Evolutionary conservation across 352 stramenopile genomes (phyloP).

Genomic region (Phytopythium chamaehyphon): DNA sequence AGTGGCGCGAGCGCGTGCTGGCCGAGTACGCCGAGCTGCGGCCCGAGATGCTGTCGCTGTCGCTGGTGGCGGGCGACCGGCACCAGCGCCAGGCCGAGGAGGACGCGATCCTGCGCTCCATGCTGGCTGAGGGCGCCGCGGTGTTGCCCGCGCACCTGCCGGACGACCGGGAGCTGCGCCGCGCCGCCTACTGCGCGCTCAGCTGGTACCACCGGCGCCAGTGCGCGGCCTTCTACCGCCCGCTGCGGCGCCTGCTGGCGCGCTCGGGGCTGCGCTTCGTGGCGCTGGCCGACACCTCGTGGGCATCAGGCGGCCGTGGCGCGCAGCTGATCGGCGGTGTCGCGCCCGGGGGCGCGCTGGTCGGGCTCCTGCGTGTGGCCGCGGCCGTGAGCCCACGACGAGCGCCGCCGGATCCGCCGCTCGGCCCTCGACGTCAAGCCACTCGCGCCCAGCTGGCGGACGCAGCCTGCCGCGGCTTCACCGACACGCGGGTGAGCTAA

Average conservation of each 20-base stretch:
- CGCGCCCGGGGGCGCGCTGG: not conserved
- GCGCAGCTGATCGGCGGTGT: conserved; percentile 3
- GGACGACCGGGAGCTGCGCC: conserved; percentile 4
- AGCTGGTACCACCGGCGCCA: conserved; percentile 12
- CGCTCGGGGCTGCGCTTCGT: conserved; percentile 4
- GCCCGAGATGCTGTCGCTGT: conserved; percentile 12
- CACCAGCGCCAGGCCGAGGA: conserved; percentile 9
- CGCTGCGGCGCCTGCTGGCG: conserved; percentile 5
- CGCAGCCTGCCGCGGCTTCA: too few relatives aligned
- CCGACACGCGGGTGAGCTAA: conserved; percentile 3
- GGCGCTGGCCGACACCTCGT: conserved; percentile 5
- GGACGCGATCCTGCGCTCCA: conserved; percentile 11
- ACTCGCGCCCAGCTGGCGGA: too few relatives aligned
- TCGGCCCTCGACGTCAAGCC: not conserved
- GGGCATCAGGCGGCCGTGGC: not conserved
- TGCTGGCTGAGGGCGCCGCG: conserved; percentile 6
- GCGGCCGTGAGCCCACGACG: not conserved
- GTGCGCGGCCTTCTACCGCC: conserved; percentile 13
- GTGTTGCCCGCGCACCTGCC: conserved; percentile 1
- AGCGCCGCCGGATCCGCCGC: too few relatives aligned
- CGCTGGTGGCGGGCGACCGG: conserved; percentile 6
- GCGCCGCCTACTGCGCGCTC: conserved; percentile 10
- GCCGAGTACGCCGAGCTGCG: conserved; percentile 5
- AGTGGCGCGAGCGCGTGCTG: conserved; percentile 9
- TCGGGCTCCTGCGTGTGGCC: not conserved